Evolutionary conservation across 768 basidiomycete genomes (phyloP).

Genomic region (Coprinopsis sp.): DNA sequence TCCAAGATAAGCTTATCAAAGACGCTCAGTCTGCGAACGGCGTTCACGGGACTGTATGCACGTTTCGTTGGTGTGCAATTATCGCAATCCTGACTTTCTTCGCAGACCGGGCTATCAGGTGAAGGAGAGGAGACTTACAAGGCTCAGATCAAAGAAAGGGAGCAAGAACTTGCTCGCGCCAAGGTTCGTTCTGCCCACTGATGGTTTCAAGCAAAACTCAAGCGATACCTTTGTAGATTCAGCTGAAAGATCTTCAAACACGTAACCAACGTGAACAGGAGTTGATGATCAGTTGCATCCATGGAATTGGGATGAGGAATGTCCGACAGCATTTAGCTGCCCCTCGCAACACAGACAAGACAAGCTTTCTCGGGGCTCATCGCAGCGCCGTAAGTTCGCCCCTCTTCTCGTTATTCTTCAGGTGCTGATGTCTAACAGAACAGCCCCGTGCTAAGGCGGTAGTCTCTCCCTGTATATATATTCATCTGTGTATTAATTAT

Average conservation of each 20-base stretch:
- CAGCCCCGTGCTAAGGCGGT: constrained; percentile 17
- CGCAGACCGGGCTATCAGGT: constrained; percentile 50
- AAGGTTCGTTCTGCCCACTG: constrained; percentile 37
- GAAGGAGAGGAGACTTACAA: constrained; percentile 68
- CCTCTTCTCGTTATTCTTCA: neutral
- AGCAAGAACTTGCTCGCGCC: constrained; percentile 56
- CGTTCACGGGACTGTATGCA: constrained; percentile 40
- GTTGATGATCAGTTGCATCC: constrained; percentile 74
- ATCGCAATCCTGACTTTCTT: neutral
- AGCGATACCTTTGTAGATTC: constrained; percentile 29
- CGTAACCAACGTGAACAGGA: constrained; percentile 75
- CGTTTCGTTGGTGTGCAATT: constrained; percentile 3
- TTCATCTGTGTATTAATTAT: neutral
- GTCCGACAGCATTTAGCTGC: constrained; percentile 57
- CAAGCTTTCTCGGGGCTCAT: constrained; percentile 69
- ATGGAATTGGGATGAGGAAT: constrained; percentile 61
- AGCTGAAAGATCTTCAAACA: constrained; percentile 48
- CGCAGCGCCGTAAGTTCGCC: constrained; percentile 41
- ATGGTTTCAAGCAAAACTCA: neutral
- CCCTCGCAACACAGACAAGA: constrained; percentile 44
- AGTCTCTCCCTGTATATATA: constrained; percentile 7
- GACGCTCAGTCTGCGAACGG: constrained; percentile 66
- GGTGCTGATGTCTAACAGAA: constrained; percentile 9
- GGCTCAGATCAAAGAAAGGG: constrained; percentile 58
- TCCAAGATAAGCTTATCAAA: constrained; percentile 85